These are phyloP conservation scores for Lodderomyces margitis DNA, from an alignment of 1,139 yeast genomes.

Conservation along the genomic window DNA sequence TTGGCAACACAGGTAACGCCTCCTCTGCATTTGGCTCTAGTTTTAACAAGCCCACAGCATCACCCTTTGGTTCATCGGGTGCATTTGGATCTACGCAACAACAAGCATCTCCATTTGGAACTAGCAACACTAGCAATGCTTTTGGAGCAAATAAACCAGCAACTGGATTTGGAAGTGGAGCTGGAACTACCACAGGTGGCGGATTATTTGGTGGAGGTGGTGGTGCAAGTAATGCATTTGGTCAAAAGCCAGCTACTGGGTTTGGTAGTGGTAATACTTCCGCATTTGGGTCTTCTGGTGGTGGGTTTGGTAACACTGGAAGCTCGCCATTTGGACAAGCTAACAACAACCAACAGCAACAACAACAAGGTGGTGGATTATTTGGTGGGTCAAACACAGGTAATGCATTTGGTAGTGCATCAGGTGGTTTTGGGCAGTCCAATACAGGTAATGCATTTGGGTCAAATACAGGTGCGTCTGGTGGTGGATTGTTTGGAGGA, in stretches of 20 bases:
- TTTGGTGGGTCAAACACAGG: constrained; percentile 22
- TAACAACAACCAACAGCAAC: constrained; percentile 12
- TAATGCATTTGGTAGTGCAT: constrained; percentile 19
- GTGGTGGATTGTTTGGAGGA: constrained; percentile 15
- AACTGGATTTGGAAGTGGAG: constrained; percentile 14
- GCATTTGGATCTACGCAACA: constrained; percentile 15
- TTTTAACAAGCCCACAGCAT: constrained; percentile 17
- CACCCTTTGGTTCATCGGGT: constrained; percentile 16
- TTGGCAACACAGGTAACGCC: constrained; percentile 19
- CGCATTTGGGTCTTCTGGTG: constrained; percentile 19
- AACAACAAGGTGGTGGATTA: constrained; percentile 18
- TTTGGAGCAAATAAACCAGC: constrained; percentile 21
- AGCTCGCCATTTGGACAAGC: constrained; percentile 14
- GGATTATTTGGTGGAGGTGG: constrained; percentile 7
- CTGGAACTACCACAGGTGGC: constrained; percentile 16
- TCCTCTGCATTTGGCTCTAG: constrained; percentile 18
- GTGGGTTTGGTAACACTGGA: constrained; percentile 22
- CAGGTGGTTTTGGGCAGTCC: constrained; percentile 12
- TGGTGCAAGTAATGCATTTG: constrained; percentile 16
- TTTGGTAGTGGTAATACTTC: constrained; percentile 23
- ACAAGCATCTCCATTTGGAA: constrained; percentile 13
- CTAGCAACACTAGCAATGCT: constrained; percentile 12
- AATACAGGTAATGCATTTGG: constrained; percentile 20
- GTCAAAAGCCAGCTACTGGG: constrained; percentile 22
- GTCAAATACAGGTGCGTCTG: constrained; percentile 10